These are phyloP conservation scores for Candida saitoana DNA, from an alignment of 805 yeast genomes.

Conservation along the genomic window DNA sequence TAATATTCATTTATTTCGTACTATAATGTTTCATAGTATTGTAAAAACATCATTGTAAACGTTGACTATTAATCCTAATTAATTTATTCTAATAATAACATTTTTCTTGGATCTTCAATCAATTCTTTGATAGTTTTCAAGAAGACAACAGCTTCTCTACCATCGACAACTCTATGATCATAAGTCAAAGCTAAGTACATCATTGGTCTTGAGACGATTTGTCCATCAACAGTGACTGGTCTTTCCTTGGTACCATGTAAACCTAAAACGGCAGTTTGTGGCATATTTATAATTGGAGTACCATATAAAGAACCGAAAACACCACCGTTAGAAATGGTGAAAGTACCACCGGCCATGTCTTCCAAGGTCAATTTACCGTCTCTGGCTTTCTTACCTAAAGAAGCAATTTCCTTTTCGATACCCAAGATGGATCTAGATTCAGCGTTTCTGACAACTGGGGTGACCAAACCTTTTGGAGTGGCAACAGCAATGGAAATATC, in stretches of 20 bases:
- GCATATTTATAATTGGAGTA: constrained; percentile 97
- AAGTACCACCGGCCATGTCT: constrained; percentile 99
- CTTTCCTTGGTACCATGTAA: constrained; percentile 97
- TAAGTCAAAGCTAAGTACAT: constrained; percentile 98
- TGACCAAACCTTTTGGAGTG: constrained; percentile 97
- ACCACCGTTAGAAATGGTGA: constrained; percentile 99
- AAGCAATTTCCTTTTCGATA: constrained; percentile 79
- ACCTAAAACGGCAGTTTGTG: constrained; percentile 97
- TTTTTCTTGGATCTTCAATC: constrained; percentile 98
- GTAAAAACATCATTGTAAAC: too few relatives aligned
- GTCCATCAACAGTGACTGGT: constrained; percentile 94
- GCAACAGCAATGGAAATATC: constrained; percentile 97
- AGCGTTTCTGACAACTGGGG: constrained; percentile 96
- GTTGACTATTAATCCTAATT: too few relatives aligned
- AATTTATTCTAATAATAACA: constrained; percentile 54
- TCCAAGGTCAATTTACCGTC: constrained; percentile 94
- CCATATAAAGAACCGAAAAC: constrained; percentile 97
- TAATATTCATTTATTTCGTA: too few relatives aligned
- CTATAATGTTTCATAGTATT: too few relatives aligned
- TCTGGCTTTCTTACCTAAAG: constrained; percentile 88
- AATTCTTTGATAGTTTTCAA: constrained; percentile 93
- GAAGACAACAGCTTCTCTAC: constrained; percentile 98
- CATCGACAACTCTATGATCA: constrained; percentile 97
- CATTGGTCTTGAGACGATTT: constrained; percentile 97
- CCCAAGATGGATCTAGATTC: constrained; percentile 86